Base-by-base conservation (phyloP, 2,329 filamentous ascomycete species). In the Aspergillus sp. region DNA sequence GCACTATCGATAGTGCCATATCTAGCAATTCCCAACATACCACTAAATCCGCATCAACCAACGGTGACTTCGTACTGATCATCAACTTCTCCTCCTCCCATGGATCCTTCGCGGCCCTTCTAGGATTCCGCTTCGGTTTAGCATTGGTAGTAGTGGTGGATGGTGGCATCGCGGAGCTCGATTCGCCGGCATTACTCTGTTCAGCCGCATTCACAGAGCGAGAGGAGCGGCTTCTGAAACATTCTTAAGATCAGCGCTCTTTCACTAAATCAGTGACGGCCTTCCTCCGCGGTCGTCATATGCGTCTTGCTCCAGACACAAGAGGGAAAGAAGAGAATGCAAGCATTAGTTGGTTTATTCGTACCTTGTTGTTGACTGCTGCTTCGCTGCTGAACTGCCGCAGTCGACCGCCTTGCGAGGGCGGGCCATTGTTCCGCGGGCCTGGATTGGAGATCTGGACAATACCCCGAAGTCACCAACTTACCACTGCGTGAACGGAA, bases 1-100 rank as follows among this genome's bases (percentile, higher is more conserved):
- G 47, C 47, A 5, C 13, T 8, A 19, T n/a, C 13, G n/a, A 19
- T n/a, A n/a, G 7, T 27, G 25, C n/a, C 15, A 32, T 32, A 17
- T 50, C 3, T 27, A 17, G 47, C 5, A 1, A 13, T 17, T 8
- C 8, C 8, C 42, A 8, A 68, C 74, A 59, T 73, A 79, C 77
- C 58, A 77, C 75, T 53, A 79, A 64, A 56, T 79, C 75, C 39
- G 74, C 36, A 62, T 73, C 58, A 54, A 77, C 66, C 38, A 78
- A 65, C 17, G 64, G 68, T 6, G 77, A 79, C 57, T 74, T 74
- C 1, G 71, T 58, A 57, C 71, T 79, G 5, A 76, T 79, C 64
- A 75, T 69, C 49, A 79, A 64, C 48, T 71, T 68, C 19, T 77
- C 69, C 64, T 78, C 75, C 57, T 72, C 73, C 74, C 73, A 78